Evolutionary conservation across 1,284 basidiomycete species (phyloP), one percentile per base, ranked within the genome.

Genomic region (Sanghuangporus baumii): DNA sequence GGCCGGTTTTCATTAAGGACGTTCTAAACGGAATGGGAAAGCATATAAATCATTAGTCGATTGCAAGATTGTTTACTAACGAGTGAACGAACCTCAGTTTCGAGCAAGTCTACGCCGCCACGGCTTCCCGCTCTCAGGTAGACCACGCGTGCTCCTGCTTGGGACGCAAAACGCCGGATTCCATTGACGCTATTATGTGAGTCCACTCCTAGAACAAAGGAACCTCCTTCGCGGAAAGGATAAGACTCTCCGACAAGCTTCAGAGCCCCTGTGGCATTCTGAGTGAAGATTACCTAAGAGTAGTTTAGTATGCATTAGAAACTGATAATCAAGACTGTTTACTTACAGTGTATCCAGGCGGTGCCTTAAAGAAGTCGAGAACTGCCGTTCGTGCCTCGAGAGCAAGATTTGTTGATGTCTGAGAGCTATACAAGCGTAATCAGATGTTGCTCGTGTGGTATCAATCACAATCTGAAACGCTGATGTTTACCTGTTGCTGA

Each of bases 141-240:
- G 51, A 76, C 74, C 16, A 88, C 82, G 16, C 75, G 69, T 1
- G 87, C 83, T 4, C 83, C 83, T 37, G 77, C 79, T 62, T 76
- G 72, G 2, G 71, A 71, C 0, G 89, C 89, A 68, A 84, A 90
- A 71, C 88, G 81, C 51, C 92, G 81, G 59, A 94, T 87, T 7
- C 92, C 92, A 67, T 93, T 88, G 12, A 94, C 85, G 67, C 89
- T 92, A 69, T 93, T 94, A 71, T 93, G 91, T 11, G 88, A 86
- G 72, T 93, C 89, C 11, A 80, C 79, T 14, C 86, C 81, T 55
- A 93, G 82, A 54, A 91, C 79, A 69, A 85, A 87, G 43, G 72
- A 74, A 55, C 84, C 82, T 9, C 76, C 79, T 48, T 76, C 73
- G 37, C 74, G 73, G 70, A 92, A 94, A 0, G 87, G 87, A 70